phyloP scores from a whole-genome alignment of 169 alveolate species.

The Babesia bigemina region DNA sequence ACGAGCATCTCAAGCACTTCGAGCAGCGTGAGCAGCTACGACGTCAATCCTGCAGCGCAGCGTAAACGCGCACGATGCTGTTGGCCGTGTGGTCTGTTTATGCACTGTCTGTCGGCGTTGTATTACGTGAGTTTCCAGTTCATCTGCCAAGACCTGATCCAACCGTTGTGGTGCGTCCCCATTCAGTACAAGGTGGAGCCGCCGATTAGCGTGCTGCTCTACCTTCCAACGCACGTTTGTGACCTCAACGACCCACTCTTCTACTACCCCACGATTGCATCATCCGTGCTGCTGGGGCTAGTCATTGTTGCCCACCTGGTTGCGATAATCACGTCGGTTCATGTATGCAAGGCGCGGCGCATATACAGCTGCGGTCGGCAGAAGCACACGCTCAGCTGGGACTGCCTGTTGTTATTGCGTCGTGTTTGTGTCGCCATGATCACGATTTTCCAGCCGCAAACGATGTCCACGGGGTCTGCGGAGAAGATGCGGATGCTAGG shows the following conservation, averaged over 20 bases:
- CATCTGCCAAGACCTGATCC: conserved; percentile 68
- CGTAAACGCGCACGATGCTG: background rate
- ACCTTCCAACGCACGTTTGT: conserved; percentile 75
- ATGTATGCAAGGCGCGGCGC: background rate
- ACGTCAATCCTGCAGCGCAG: background rate
- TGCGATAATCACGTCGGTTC: background rate
- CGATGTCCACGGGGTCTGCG: conserved; percentile 27
- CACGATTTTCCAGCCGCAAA: conserved; percentile 38
- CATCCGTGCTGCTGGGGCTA: conserved; percentile 31
- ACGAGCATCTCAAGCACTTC: background rate
- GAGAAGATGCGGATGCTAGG: conserved; percentile 42
- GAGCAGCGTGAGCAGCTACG: background rate
- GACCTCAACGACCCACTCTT: conserved; percentile 52
- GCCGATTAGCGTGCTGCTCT: conserved; percentile 63
- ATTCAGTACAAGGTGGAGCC: conserved; percentile 65
- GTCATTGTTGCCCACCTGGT: conserved; percentile 19
- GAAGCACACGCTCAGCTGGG: conserved; percentile 58
- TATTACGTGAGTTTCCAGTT: conserved; percentile 72
- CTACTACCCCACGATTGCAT: conserved; percentile 26
- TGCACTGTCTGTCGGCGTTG: conserved; percentile 17
- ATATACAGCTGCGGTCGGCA: conserved; percentile 54
- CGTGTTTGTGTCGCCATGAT: conserved; percentile 33
- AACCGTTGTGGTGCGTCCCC: conserved; percentile 76
- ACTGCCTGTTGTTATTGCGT: conserved; percentile 25
- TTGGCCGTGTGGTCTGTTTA: background rate